Conservation (phyloP, 2,329 filamentous ascomycete species). For the Pseudohalonectria lignicola region DNA sequence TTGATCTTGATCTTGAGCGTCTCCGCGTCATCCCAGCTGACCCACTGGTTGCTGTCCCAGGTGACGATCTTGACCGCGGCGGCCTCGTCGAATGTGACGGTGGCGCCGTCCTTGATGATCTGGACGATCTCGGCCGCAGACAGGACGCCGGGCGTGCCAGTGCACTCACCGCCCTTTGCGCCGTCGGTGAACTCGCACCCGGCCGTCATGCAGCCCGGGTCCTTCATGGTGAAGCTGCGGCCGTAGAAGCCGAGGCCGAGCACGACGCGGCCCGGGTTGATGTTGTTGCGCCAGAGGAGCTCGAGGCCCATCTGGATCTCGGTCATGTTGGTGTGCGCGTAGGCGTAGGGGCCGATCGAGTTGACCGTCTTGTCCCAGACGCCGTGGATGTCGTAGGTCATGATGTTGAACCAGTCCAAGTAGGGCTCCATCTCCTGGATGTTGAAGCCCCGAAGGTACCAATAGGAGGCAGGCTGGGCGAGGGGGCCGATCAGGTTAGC, state of each 20-base stretch:
- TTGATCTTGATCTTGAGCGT: slow-evolving; percentile 21
- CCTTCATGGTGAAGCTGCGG: slow-evolving; percentile 13
- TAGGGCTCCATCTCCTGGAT: slow-evolving; percentile 9
- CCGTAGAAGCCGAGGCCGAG: slow-evolving; percentile 35
- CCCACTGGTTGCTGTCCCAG: slow-evolving; percentile 23
- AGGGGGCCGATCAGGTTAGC: no score
- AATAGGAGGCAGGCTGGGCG: slow-evolving; percentile 7
- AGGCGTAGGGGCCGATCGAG: slow-evolving; percentile 16
- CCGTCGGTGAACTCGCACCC: slow-evolving; percentile 16
- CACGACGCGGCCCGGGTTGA: slow-evolving; percentile 27
- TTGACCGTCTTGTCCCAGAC: slow-evolving; percentile 19
- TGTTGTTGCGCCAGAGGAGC: slow-evolving; percentile 32
- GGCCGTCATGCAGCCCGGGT: slow-evolving; percentile 13
- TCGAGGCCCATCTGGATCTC: slow-evolving; percentile 29
- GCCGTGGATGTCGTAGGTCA: slow-evolving; percentile 27
- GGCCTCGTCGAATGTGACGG: slow-evolving; percentile 10
- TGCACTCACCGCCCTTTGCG: slow-evolving; percentile 16
- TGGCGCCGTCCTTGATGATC: slow-evolving; percentile 13
- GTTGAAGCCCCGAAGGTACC: slow-evolving; percentile 11
- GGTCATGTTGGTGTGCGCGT: slow-evolving; percentile 33
- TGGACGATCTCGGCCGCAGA: slow-evolving; percentile 19
- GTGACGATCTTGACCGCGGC: slow-evolving; percentile 20
- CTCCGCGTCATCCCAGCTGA: slow-evolving; percentile 22
- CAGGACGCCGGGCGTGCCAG: slow-evolving; percentile 16
- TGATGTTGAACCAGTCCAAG: slow-evolving; percentile 10